A percentile compares a stretch with the other conserved stretches of the same genome.
phyloP scores from a whole-genome alignment of 805 yeast genomes.

The Metschnikowia similis region DNA sequence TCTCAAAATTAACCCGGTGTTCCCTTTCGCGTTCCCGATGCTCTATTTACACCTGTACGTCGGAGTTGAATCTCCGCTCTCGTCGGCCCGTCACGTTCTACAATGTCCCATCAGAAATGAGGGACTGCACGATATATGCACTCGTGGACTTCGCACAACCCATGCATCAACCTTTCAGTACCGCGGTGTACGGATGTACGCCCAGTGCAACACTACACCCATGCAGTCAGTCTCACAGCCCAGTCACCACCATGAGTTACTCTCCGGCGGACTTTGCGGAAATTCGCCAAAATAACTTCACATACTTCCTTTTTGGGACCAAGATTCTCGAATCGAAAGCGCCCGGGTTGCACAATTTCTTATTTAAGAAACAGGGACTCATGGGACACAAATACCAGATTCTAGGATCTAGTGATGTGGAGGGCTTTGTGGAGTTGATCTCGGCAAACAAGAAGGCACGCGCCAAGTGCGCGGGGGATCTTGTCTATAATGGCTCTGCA shows the following conservation, averaged over 20 bases:
- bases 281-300: constrained; percentile 9
- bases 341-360: constrained; percentile 24
- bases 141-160: too few species aligned
- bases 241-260: not conserved
- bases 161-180: too few species aligned
- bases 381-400: constrained; percentile 21
- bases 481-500: constrained; percentile 22
- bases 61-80: too few species aligned
- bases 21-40: too few species aligned
- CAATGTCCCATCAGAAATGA: too few species aligned
- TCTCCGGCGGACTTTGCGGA: constrained; percentile 8
- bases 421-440: constrained; percentile 16
- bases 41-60: too few species aligned
- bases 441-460: constrained; percentile 7
- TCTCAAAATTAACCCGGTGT: too few species aligned
- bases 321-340: constrained; percentile 24
- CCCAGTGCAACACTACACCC: too few species aligned
- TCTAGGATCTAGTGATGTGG: constrained; percentile 21
- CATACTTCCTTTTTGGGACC: constrained; percentile 22
- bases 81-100: too few species aligned
- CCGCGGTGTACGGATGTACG: too few species aligned
- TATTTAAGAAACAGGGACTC: constrained; percentile 21
- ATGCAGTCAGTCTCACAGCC: too few species aligned
- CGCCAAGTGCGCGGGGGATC: constrained; percentile 8
- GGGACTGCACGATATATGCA: too few species aligned